Evolutionary conservation across 176 grass and related monocot species (phyloP).

Genomic region (Secale cereale): DNA sequence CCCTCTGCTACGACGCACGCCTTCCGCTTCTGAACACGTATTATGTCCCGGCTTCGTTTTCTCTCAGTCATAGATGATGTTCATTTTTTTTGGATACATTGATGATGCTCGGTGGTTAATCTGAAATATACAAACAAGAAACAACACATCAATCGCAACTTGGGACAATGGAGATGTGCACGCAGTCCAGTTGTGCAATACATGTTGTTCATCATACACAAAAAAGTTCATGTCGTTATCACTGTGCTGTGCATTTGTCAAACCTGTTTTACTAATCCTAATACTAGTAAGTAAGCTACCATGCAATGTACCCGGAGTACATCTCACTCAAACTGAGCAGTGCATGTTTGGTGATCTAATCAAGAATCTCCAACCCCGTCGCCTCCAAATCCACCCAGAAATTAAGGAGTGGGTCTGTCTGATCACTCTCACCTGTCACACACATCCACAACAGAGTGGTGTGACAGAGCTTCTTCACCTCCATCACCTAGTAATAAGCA

Average conservation of each 20-base stretch:
- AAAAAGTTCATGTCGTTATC: not conserved
- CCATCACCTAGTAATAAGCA: not conserved
- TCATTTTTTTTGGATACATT: not conserved
- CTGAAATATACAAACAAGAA: not conserved
- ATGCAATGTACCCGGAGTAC: not conserved
- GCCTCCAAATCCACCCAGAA: not conserved
- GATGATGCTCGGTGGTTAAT: not conserved
- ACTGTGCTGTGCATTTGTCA: conserved; percentile 1
- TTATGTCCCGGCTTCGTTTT: no score
- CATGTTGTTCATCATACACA: no score
- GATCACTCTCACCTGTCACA: not conserved
- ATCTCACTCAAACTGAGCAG: not conserved
- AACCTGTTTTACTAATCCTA: conserved; percentile 10
- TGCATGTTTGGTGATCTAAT: conserved; percentile 25
- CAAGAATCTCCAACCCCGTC: not conserved
- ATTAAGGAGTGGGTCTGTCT: not conserved
- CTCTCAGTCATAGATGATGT: not conserved
- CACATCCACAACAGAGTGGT: not conserved
- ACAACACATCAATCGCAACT: not conserved
- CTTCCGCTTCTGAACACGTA: not conserved
- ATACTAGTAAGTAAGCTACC: not conserved
- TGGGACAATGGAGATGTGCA: not conserved
- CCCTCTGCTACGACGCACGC: no score
- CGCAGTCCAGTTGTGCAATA: not conserved
- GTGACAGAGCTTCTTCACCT: not conserved